Evolutionary conservation across 441 rosid genomes (phyloP).

Genomic region (Lepidium campestre): DNA sequence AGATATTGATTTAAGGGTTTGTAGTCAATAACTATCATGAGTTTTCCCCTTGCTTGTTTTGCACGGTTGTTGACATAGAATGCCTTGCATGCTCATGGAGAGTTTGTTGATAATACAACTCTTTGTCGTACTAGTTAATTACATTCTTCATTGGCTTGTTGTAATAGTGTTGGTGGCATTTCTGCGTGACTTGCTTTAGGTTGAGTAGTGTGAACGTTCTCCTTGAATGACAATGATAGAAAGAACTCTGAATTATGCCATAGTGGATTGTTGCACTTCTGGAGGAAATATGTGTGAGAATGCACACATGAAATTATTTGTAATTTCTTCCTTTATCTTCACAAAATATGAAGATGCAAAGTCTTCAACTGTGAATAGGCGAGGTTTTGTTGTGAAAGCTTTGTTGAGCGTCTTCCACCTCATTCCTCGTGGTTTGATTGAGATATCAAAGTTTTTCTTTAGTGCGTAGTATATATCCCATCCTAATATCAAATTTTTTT

Average conservation of each 20-base stretch:
- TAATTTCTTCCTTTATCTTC: not conserved
- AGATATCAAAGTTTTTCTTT: not conserved
- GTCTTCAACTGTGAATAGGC: not conserved
- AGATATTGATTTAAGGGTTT: not conserved
- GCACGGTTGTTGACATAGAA: not conserved
- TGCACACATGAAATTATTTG: not conserved
- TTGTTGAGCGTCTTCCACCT: not conserved
- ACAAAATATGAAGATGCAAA: accelerated
- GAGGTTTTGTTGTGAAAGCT: not conserved
- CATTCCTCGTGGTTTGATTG: not conserved
- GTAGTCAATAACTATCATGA: not conserved
- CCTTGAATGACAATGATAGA: not conserved
- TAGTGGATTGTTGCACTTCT: not conserved
- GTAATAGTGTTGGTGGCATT: not conserved
- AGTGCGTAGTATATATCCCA: not conserved
- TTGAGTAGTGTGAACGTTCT: not conserved
- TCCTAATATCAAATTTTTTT: too few relatives aligned
- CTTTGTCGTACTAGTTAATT: not conserved
- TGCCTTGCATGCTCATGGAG: not conserved
- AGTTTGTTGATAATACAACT: not conserved
- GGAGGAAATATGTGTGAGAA: not conserved
- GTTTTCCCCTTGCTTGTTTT: not conserved
- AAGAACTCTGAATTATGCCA: not conserved
- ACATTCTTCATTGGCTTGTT: not conserved
- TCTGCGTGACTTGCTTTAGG: not conserved